phyloP scores from a whole-genome alignment of 2,329 filamentous ascomycete species.

The Chalaropsis thielavioides region DNA sequence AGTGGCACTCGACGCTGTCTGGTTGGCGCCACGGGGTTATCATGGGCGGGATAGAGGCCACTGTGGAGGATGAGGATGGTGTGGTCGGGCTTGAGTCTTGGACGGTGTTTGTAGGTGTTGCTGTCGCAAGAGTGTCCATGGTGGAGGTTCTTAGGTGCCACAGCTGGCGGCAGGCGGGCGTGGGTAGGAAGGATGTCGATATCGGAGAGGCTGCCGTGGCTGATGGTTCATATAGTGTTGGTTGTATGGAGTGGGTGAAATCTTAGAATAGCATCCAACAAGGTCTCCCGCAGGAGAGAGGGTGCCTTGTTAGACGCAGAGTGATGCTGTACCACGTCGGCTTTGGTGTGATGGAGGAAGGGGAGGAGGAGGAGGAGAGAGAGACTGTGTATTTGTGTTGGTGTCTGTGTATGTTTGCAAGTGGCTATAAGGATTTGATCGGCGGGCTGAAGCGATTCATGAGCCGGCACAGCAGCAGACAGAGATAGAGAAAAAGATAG shows the following conservation, averaged over 20 bases:
- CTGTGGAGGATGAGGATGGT: neutral
- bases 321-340: neutral
- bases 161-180: neutral
- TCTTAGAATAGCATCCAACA: neutral
- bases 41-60: conserved; percentile 25
- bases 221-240: neutral
- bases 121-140: conserved; percentile 10
- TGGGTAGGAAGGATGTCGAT: neutral
- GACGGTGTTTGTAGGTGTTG: neutral
- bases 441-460: neutral
- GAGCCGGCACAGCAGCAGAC: neutral
- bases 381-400: neutral
- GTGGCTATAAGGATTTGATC: neutral
- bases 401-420: neutral
- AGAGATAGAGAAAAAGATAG: neutral
- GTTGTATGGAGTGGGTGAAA: neutral
- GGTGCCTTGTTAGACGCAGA: conserved; percentile 1
- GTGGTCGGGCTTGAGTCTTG: neutral
- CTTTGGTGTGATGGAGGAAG: neutral
- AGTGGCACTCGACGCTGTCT: conserved; percentile 25
- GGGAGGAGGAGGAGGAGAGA: neutral
- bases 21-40: conserved; percentile 28
- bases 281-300: neutral
- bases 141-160: neutral
- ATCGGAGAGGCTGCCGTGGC: neutral